Conservation (phyloP, 768 basidiomycete species). For the Serpula lacrymans region DNA sequence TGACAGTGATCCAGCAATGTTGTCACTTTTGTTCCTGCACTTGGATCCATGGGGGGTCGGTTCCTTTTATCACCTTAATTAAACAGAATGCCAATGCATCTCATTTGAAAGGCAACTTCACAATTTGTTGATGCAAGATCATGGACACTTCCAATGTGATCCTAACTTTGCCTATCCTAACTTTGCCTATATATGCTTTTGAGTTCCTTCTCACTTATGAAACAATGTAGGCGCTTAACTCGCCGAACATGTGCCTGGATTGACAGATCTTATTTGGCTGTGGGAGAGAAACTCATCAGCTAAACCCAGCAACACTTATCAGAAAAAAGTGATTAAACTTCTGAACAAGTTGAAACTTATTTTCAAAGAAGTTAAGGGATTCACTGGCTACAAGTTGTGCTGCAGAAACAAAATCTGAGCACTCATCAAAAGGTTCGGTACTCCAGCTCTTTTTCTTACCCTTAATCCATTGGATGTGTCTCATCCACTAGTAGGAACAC, state of each 20-base stretch:
- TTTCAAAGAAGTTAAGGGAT: neutral
- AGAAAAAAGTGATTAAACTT: too few species aligned
- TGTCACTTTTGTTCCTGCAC: conserved; percentile 8
- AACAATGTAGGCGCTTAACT: neutral
- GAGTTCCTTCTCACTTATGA: conserved; percentile 3
- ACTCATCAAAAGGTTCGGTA: conserved; percentile 9
- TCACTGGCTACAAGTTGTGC: conserved; percentile 12
- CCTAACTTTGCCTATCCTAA: neutral
- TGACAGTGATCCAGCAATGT: conserved; percentile 4
- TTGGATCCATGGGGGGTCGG: conserved; percentile 11
- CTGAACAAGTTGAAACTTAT: too few species aligned
- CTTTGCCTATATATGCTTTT: neutral
- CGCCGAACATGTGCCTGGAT: too few species aligned
- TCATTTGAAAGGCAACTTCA: neutral
- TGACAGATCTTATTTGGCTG: too few species aligned
- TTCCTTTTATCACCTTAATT: conserved; percentile 4
- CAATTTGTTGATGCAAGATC: neutral
- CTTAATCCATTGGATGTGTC: too few species aligned
- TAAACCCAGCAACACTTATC: too few species aligned
- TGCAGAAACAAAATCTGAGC: conserved; percentile 16
- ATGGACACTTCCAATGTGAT: neutral
- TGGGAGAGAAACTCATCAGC: too few species aligned
- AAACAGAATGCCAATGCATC: neutral
- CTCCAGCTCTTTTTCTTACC: too few species aligned
- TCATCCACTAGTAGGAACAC: conserved; percentile 19